Base-by-base conservation (phyloP, 805 yeast species). In the Candida nanaspora region DNA sequence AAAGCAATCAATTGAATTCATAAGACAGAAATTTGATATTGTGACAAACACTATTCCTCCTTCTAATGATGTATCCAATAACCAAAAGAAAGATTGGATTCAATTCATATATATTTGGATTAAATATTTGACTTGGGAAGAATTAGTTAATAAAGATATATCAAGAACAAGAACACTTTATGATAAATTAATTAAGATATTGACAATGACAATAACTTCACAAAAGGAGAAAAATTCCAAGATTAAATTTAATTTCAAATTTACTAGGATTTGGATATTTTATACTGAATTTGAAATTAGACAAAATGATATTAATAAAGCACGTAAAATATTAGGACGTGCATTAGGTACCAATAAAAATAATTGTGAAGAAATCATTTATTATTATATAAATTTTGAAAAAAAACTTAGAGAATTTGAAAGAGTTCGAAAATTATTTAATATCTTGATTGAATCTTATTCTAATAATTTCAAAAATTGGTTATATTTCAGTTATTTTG, bases 251-350 rank as follows among this genome's bases (percentile, higher is more conserved):
- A n/a, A n/a, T n/a, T n/a, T n/a, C n/a, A n/a, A 23, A 23, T 23
- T 23, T 11, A 23, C 27, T 8, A 23, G 27, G 27, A 23, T 47
- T 8, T 89, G 97, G 97, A 69, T 76, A 6, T 59, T 69, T 47
- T 81, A 61, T 57, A 79, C 86, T 2, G 73, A 85, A 43, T 88
- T 83, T 61, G 89, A 85, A 56, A 58, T 89, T 2, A 70, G 98
- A 27, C 76, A 78, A 23, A 66, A 65, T 6, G 57, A 70, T 40
- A 42, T 86, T 3, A 16, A 57, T 0, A 51, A 55, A 10, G 86
- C 89, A 3, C 68, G 97, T 31, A 82, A 77, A 55, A 59, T 83
- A 2, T 59, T 86, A 21, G 96, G 96, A 0, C 66, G 71, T 38
- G 74, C 86, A 0, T 66, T 91, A 16, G 97, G 95, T 0, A 62